Evolutionary conservation across 1,139 yeast genomes (phyloP).

Genomic region (Kodamaea sp.): DNA sequence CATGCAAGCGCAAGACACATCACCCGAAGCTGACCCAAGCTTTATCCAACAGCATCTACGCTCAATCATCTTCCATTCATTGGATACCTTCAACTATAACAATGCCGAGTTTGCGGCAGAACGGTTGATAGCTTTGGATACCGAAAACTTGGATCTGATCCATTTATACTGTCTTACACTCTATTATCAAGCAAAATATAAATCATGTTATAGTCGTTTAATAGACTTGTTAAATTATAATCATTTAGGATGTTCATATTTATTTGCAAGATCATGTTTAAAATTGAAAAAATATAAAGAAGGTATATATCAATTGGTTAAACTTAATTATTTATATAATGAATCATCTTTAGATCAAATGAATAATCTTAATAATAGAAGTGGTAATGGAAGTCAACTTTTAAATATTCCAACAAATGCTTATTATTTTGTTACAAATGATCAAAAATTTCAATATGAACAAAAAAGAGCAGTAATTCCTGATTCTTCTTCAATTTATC

Average conservation of each 20-base stretch:
- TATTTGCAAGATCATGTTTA: constrained; percentile 66
- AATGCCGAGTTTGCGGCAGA: constrained; percentile 85
- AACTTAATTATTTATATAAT: constrained; percentile 33
- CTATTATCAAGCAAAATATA: constrained; percentile 51
- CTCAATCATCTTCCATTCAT: constrained; percentile 58
- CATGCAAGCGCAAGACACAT: not conserved
- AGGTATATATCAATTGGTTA: constrained; percentile 57
- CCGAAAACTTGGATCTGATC: constrained; percentile 48
- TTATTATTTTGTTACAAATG: constrained; percentile 21
- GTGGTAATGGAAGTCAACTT: constrained; percentile 1
- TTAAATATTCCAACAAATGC: constrained; percentile 8
- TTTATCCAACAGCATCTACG: constrained; percentile 44
- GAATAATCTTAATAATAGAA: constrained; percentile 4
- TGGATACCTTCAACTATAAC: constrained; percentile 64
- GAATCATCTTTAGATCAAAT: constrained; percentile 21
- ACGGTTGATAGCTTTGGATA: constrained; percentile 57
- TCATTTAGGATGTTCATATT: constrained; percentile 68
- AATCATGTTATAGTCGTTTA: constrained; percentile 55
- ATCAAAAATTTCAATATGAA: constrained; percentile 34
- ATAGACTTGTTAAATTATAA: constrained; percentile 28
- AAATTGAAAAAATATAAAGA: constrained; percentile 53
- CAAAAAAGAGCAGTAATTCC: constrained; percentile 44
- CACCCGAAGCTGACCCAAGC: constrained; percentile 15
- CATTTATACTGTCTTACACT: constrained; percentile 65
- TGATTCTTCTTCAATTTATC: constrained; percentile 61